A percentile compares a stretch with the other conserved stretches of the same genome.
Evolutionary conservation across 352 stramenopile genomes (phyloP).

Genomic region (Phytopythium kandeliae): DNA sequence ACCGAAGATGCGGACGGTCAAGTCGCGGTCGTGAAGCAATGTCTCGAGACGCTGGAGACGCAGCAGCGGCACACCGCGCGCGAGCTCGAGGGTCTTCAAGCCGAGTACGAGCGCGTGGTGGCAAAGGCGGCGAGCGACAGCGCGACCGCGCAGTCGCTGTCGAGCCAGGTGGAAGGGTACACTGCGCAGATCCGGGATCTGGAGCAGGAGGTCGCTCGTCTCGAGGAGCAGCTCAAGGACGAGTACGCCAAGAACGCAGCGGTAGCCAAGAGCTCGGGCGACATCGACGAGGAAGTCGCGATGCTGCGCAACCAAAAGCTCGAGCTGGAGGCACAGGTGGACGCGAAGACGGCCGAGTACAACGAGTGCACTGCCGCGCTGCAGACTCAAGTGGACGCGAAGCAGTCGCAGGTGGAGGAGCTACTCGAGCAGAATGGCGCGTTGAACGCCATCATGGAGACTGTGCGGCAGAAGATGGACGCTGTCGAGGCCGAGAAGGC

Average conservation of each 20-base stretch:
- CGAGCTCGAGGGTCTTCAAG: conserved; percentile 41
- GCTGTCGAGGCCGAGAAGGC: conserved; percentile 32
- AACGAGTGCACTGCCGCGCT: conserved; percentile 34
- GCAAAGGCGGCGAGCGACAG: conserved; percentile 27
- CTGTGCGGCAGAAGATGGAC: conserved; percentile 39
- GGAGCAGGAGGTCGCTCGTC: conserved; percentile 31
- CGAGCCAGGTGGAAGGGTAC: conserved; percentile 34
- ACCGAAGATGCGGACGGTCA: conserved; percentile 21
- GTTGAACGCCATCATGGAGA: conserved; percentile 24
- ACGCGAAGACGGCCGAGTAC: conserved; percentile 28
- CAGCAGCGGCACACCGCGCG: conserved; percentile 24
- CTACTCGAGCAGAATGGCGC: conserved; percentile 39
- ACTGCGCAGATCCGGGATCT: conserved; percentile 39
- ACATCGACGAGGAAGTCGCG: conserved; percentile 44
- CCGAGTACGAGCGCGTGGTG: conserved; percentile 35
- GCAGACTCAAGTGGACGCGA: conserved; percentile 33
- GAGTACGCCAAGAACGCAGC: conserved; percentile 35
- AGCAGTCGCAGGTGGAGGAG: conserved; percentile 31
- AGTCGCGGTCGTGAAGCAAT: conserved; percentile 21
- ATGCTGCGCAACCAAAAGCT: conserved; percentile 30
- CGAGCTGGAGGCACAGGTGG: conserved; percentile 31
- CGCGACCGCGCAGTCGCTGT: conserved; percentile 25
- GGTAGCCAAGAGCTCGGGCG: conserved; percentile 30
- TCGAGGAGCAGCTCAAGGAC: conserved; percentile 39
- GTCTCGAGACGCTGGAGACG: conserved; percentile 27